These are phyloP conservation scores for Bondarzewia mesenterica DNA, from an alignment of 1,284 basidiomycete genomes.

Conservation along the genomic window DNA sequence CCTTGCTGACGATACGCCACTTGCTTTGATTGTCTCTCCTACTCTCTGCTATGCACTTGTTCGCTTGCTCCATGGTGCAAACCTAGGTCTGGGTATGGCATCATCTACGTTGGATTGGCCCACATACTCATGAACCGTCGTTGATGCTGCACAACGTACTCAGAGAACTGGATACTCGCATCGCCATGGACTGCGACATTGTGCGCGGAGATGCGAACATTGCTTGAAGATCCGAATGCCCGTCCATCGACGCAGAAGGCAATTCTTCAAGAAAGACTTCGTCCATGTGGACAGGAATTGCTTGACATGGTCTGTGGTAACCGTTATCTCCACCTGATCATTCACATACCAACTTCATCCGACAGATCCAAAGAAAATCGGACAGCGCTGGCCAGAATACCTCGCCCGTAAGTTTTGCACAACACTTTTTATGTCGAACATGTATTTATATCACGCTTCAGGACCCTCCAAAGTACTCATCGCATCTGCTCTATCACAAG, in stretches of 20 bases:
- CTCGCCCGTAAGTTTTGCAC: too few species aligned
- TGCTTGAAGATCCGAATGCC: conserved; percentile 7
- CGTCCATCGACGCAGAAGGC: neutral
- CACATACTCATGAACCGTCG: neutral
- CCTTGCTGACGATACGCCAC: conserved; percentile 34
- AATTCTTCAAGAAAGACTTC: conserved; percentile 6
- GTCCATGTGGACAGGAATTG: conserved; percentile 2
- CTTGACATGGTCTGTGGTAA: conserved; percentile 3
- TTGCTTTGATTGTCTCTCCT: conserved; percentile 40
- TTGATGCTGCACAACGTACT: neutral
- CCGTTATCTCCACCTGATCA: neutral
- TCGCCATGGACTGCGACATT: conserved; percentile 46
- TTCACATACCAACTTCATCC: neutral
- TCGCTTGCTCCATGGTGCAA: conserved; percentile 25
- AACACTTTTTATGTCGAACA: too few species aligned
- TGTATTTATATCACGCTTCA: neutral
- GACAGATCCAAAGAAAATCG: neutral
- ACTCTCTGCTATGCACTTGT: conserved; percentile 40
- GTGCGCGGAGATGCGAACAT: conserved; percentile 18
- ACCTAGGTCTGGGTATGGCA: conserved; percentile 27
- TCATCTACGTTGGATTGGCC: neutral
- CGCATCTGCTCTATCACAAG: neutral
- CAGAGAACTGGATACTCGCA: conserved; percentile 25
- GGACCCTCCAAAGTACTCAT: neutral
- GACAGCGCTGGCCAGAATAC: neutral